Evolutionary conservation across 805 yeast genomes (phyloP).

Genomic region (Zygoascus tannicola): DNA sequence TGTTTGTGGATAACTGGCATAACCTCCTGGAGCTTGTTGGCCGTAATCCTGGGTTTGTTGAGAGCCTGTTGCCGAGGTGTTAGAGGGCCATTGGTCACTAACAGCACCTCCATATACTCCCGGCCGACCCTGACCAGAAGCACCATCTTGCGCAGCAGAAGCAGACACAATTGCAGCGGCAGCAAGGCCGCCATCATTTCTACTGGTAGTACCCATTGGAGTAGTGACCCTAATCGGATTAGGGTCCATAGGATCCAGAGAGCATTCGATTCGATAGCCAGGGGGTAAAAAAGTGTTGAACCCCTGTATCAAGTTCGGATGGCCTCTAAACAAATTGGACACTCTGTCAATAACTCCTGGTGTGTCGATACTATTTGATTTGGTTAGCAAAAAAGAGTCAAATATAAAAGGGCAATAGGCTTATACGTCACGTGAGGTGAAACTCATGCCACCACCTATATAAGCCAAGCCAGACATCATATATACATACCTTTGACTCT

Average conservation of each 20-base stretch:
- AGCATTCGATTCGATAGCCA: slow-evolving; percentile 88
- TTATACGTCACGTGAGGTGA: neutral
- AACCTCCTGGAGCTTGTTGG: slow-evolving; percentile 23
- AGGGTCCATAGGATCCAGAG: slow-evolving; percentile 79
- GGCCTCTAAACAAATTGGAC: slow-evolving; percentile 82
- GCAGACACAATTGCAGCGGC: neutral
- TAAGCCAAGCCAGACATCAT: too few species aligned
- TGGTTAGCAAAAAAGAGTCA: neutral
- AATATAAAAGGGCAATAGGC: slow-evolving; percentile 1
- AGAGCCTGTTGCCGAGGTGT: slow-evolving; percentile 2
- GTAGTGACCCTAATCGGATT: slow-evolving; percentile 91
- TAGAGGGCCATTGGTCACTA: neutral
- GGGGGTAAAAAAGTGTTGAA: slow-evolving; percentile 96
- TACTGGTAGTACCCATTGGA: slow-evolving; percentile 72
- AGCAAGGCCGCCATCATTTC: neutral
- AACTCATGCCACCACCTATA: too few species aligned
- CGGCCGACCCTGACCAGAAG: neutral
- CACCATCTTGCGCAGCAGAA: neutral
- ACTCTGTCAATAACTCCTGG: slow-evolving; percentile 98
- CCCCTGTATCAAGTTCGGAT: slow-evolving; percentile 87
- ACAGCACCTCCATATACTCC: neutral
- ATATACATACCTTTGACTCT: slow-evolving; percentile 64
- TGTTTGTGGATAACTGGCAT: slow-evolving; percentile 12
- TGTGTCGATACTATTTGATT: slow-evolving; percentile 69
- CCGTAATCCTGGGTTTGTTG: slow-evolving; percentile 22